A percentile compares a stretch with the other conserved stretches of the same genome.
Conservation (phyloP, 257 asterid genomes). For the Paraleonurus japonicus region DNA sequence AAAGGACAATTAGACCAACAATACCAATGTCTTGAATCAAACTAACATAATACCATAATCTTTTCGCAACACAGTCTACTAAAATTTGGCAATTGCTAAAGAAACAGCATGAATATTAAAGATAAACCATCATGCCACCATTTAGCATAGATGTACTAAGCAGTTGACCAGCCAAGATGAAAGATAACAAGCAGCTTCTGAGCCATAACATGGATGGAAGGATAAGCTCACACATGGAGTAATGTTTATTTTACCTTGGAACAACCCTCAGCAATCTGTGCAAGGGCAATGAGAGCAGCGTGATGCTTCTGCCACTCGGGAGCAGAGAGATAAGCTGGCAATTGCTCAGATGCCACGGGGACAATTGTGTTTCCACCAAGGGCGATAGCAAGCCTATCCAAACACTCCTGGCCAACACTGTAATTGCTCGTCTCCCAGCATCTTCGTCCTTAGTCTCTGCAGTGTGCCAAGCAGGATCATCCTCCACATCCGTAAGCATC, state of each 20-base stretch:
- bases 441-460: conserved; percentile 85
- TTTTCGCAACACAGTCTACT: background rate
- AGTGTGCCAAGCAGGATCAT: conserved; percentile 86
- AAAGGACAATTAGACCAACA: conserved; percentile 26
- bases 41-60: background rate
- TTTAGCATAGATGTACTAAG: background rate
- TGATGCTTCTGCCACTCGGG: conserved; percentile 96
- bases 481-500: conserved; percentile 81
- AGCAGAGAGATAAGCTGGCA: conserved; percentile 69
- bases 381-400: conserved; percentile 85
- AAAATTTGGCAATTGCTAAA: background rate
- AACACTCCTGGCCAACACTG: conserved; percentile 89
- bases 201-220: background rate
- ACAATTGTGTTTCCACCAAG: conserved; percentile 89
- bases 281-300: conserved; percentile 89
- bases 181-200: background rate
- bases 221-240: too few species aligned
- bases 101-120: background rate
- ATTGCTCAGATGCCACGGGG: conserved; percentile 88
- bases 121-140: background rate
- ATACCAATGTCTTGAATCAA: background rate
- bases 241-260: conserved; percentile 63
- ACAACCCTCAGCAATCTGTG: conserved; percentile 96
- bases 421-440: conserved; percentile 89
- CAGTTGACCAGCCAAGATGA: conserved; percentile 6